Base-by-base conservation (phyloP, 2,329 filamentous ascomycete genomes). In the Colletotrichum siamense region DNA sequence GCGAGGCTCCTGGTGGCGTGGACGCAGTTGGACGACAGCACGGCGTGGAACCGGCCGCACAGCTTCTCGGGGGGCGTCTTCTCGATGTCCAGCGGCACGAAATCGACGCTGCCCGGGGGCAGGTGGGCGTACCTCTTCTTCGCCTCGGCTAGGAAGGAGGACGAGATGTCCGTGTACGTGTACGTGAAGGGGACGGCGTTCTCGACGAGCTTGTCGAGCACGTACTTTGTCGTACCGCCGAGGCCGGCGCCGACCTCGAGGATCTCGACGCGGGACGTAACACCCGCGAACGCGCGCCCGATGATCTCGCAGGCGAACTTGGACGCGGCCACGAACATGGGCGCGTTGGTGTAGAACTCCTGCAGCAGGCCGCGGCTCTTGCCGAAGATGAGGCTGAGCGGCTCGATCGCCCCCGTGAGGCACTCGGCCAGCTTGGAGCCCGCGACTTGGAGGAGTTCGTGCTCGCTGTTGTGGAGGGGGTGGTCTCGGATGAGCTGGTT, bases 161-260 rank as follows among this genome's bases (percentile, higher is more conserved):
- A 39, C 36, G 36, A 39, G 36, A 39, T 39, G 36, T 39, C 36
- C 36, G 36, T 39, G 36, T 39, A 39, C 36, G 36, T 39, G 36
- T 39, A 39, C 36, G 36, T 39, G 36, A 39, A 39, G 36, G 36
- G 15, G 36, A 39, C 36, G 2, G 36, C 36, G 36, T 39, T 39
- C 16, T 39, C 36, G 36, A 39, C 66, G 15, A 69, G 66, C 22
- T 36, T 69, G 30, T 69, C 66, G 16, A 69, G 49, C 30, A 61
- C 66, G 28, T 57, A 69, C 32, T n/a, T 57, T 10, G 66, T 69
- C 15, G 66, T 69, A 15, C 49, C 52, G 22, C 66, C 66, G 49
- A 57, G 49, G 6, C 66, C 66, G 8, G 66, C 66, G 13, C 66
- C 66, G 49, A 69, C 30, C 32, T 95, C 92, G 78, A 94, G 93